Evolutionary conservation across 129 eudicot species (phyloP).

Genomic region (Flaveria brownii): DNA sequence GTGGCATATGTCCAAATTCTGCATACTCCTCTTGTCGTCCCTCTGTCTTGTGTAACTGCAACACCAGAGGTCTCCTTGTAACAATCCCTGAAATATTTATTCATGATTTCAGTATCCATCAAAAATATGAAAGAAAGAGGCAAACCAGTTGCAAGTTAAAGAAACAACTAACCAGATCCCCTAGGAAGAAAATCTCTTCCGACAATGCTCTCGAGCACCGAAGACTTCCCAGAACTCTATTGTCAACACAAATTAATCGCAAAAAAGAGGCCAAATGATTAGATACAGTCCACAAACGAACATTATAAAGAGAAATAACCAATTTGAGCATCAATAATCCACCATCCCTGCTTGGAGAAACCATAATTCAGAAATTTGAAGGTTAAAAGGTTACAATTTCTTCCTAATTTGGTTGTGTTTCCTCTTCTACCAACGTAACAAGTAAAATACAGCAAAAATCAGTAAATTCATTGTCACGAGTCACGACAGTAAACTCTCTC

Average conservation of each 20-base stretch:
- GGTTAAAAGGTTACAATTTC: not conserved
- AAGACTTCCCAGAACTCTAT: constrained; percentile 69
- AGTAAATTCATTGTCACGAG: no score
- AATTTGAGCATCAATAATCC: not conserved
- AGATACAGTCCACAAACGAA: not conserved
- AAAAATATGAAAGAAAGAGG: not conserved
- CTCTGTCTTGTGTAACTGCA: constrained; percentile 79
- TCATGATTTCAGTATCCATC: not conserved
- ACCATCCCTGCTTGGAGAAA: not conserved
- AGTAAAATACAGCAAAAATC: no score
- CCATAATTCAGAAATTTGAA: not conserved
- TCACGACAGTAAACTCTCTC: no score
- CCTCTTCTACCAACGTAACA: no score
- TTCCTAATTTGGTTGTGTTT: not conserved
- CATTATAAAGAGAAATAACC: not conserved
- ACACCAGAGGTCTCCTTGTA: constrained; percentile 88
- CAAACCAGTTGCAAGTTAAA: not conserved
- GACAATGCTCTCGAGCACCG: constrained; percentile 62
- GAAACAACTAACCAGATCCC: constrained; percentile 51
- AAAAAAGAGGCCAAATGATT: not conserved
- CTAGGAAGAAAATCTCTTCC: constrained; percentile 59
- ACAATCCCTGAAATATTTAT: constrained; percentile 59
- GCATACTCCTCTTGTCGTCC: constrained; percentile 78
- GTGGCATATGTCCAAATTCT: constrained; percentile 77
- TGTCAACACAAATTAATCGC: constrained; percentile 3